A percentile compares a stretch with the other conserved stretches of the same genome.
phyloP scores from a whole-genome alignment of 2,329 filamentous ascomycete genomes.

The Clarireedia homoeocarpa region DNA sequence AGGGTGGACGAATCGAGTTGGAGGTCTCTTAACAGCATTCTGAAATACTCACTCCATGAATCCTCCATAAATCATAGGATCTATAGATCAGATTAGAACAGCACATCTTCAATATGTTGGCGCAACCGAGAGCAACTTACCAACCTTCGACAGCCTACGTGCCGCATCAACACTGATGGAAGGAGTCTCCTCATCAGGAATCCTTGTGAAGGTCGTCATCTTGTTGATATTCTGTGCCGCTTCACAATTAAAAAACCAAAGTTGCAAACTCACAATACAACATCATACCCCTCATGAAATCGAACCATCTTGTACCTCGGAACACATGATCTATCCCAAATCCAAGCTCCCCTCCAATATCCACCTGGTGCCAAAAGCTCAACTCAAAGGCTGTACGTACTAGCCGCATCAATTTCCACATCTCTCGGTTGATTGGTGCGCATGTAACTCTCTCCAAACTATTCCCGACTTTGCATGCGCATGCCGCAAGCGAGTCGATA shows the following conservation, averaged over 20 bases:
- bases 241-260: neutral
- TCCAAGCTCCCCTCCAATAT: neutral
- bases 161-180: conserved; percentile 57
- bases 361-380: neutral
- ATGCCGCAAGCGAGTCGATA: neutral
- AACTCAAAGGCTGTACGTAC: neutral
- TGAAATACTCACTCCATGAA: conserved; percentile 67
- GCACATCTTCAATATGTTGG: neutral
- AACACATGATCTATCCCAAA: neutral
- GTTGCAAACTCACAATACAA: conserved; percentile 2
- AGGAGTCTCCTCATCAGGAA: conserved; percentile 51
- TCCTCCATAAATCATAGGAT: conserved; percentile 74
- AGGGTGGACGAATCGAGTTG: neutral
- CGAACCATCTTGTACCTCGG: conserved; percentile 6
- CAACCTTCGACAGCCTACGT: conserved; percentile 61
- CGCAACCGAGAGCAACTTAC: conserved; percentile 11
- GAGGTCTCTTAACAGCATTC: neutral
- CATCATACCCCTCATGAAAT: neutral
- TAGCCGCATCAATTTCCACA: neutral
- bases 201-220: conserved; percentile 69
- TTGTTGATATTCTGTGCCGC: neutral
- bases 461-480: neutral
- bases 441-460: neutral
- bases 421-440: conserved; percentile 4
- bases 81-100: conserved; percentile 24